phyloP scores from a whole-genome alignment of 1,139 yeast species.

The Kazachstania sp. region DNA sequence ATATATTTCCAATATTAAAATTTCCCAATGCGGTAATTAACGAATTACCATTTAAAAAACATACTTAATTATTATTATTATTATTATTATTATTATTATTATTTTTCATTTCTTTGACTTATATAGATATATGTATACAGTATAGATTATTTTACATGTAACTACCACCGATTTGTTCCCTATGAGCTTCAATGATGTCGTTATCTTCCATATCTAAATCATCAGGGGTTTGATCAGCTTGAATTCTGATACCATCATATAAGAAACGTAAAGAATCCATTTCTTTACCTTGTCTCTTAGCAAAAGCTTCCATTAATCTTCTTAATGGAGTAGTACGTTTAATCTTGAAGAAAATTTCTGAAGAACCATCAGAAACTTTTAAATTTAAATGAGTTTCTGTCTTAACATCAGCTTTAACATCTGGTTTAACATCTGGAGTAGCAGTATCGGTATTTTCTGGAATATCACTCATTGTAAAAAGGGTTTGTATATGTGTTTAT shows the following conservation, averaged over 20 bases:
- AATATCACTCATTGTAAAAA: slow-evolving; percentile 13
- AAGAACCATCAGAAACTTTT: slow-evolving; percentile 86
- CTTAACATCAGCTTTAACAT: slow-evolving; percentile 52
- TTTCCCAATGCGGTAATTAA: neutral
- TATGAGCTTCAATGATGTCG: slow-evolving; percentile 96
- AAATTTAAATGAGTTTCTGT: slow-evolving; percentile 75
- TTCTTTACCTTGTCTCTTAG: slow-evolving; percentile 94
- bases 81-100: too few species aligned
- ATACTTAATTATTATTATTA: too few species aligned
- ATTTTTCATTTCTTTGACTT: too few species aligned
- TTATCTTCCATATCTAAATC: slow-evolving; percentile 88
- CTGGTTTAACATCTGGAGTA: slow-evolving; percentile 30
- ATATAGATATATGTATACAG: neutral
- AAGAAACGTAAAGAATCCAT: slow-evolving; percentile 75
- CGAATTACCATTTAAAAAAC: neutral
- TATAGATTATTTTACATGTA: neutral
- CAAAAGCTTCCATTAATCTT: slow-evolving; percentile 95
- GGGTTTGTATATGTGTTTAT: neutral
- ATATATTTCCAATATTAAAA: neutral
- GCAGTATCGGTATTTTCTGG: slow-evolving; percentile 7
- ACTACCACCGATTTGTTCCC: slow-evolving; percentile 72
- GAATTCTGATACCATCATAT: slow-evolving; percentile 87
- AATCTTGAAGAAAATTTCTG: slow-evolving; percentile 93
- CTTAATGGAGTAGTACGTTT: slow-evolving; percentile 86
- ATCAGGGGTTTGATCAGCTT: slow-evolving; percentile 85